A percentile compares a stretch with the other conserved stretches of the same genome.
phyloP scores from a whole-genome alignment of 805 yeast genomes.

The Huiozyma sinensis region DNA sequence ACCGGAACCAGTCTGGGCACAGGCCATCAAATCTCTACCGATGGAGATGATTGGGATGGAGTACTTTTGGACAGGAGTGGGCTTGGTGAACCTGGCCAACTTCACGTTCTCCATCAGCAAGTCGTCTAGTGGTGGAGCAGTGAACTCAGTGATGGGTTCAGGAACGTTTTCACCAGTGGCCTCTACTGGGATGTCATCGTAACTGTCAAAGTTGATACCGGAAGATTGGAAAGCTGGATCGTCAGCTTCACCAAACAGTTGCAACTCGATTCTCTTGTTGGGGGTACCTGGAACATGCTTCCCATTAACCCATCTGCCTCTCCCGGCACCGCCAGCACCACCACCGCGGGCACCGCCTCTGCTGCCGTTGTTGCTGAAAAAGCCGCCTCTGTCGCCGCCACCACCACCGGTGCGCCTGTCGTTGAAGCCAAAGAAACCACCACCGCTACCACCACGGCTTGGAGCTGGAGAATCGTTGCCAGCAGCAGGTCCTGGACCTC shows the following conservation, averaged over 20 bases:
- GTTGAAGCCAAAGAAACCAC: conserved; percentile 26
- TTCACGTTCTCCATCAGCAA: conserved; percentile 79
- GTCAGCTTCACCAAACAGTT: conserved; percentile 71
- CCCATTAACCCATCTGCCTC: conserved; percentile 82
- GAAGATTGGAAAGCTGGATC: conserved; percentile 70
- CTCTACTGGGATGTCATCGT: conserved; percentile 97
- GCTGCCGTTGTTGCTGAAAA: conserved; percentile 28
- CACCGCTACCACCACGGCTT: conserved; percentile 15
- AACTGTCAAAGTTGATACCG: conserved; percentile 97
- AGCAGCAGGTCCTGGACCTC: conserved; percentile 10
- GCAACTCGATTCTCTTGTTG: conserved; percentile 60
- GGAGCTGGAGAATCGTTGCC: conserved; percentile 22
- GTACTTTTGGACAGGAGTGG: conserved; percentile 94
- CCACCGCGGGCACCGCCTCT: conserved; percentile 24
- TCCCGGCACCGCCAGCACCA: conserved; percentile 37
- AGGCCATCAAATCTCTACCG: conserved; percentile 90
- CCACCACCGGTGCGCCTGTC: conserved; percentile 19
- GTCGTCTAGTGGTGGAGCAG: conserved; percentile 83
- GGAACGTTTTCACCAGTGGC: conserved; percentile 94
- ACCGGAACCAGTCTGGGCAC: conserved; percentile 99
- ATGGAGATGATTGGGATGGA: conserved; percentile 84
- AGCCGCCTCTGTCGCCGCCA: conserved; percentile 30
- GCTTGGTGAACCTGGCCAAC: conserved; percentile 83
- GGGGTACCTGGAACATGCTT: conserved; percentile 73
- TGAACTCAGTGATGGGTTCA: conserved; percentile 79